Evolutionary conservation across 345 rosid genomes (phyloP).

Genomic region (Tarenaya hassleriana): DNA sequence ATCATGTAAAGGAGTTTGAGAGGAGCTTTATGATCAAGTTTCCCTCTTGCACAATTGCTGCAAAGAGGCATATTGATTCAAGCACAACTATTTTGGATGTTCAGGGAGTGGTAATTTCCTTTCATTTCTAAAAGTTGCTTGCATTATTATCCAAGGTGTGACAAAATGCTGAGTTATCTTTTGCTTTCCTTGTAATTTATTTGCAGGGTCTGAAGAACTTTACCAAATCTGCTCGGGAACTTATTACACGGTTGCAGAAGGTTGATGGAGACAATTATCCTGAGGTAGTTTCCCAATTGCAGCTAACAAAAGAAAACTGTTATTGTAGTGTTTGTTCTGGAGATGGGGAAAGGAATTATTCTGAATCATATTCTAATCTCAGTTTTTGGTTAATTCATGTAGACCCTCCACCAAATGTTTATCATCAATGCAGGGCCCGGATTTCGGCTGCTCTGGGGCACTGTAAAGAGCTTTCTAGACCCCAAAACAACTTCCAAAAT

Average conservation of each 20-base stretch:
- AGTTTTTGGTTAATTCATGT: constrained; percentile 29
- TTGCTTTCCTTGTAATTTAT: constrained; percentile 14
- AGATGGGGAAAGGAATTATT: not conserved
- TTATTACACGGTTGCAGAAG: constrained; percentile 82
- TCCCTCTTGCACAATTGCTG: constrained; percentile 88
- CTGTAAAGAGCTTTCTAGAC: constrained; percentile 80
- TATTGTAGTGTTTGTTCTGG: no score
- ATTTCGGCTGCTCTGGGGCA: constrained; percentile 85
- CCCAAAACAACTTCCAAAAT: constrained; percentile 97
- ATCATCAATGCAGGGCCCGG: constrained; percentile 97
- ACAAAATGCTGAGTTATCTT: not conserved
- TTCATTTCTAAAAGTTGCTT: not conserved
- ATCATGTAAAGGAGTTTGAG: constrained; percentile 96
- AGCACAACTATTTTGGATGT: constrained; percentile 96
- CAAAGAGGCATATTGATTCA: constrained; percentile 93
- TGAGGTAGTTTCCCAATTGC: constrained; percentile 44
- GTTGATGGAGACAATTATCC: constrained; percentile 98
- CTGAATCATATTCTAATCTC: constrained; percentile 11
- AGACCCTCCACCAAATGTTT: constrained; percentile 98
- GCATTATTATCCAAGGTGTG: constrained; percentile 3
- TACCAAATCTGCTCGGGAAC: constrained; percentile 89
- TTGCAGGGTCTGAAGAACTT: constrained; percentile 81
- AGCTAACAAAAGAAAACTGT: constrained; percentile 5
- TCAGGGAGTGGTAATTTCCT: constrained; percentile 85
- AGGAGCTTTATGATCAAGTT: constrained; percentile 73